Percentiles rank a stretch among this genome's conserved stretches.
Evolutionary conservation across 2,329 filamentous ascomycete species (phyloP).

Genomic region (Albifimbria verrucaria): DNA sequence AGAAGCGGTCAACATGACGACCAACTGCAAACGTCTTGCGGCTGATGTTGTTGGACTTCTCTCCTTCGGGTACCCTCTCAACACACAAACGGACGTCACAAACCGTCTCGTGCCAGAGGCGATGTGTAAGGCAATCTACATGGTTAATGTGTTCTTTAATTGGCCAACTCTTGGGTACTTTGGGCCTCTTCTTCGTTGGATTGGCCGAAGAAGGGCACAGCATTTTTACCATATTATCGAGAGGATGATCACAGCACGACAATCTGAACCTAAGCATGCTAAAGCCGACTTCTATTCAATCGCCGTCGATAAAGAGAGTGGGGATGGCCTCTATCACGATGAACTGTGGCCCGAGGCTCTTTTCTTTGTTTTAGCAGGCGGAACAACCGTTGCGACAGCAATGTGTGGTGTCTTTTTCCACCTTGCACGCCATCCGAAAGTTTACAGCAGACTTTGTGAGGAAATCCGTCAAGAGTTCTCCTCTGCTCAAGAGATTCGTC

Average conservation of each 20-base stretch:
- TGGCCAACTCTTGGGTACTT: neutral
- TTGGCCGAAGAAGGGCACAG: neutral
- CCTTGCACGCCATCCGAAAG: neutral
- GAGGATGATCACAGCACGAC: neutral
- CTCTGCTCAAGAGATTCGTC: neutral
- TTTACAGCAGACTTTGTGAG: neutral
- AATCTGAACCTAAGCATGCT: slow-evolving; percentile 5
- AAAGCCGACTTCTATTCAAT: slow-evolving; percentile 9
- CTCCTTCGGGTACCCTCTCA: neutral
- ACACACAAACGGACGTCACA: too few species aligned
- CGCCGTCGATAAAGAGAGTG: neutral
- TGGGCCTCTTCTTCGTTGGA: neutral
- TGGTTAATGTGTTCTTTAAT: too few species aligned
- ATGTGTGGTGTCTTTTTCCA: slow-evolving; percentile 3
- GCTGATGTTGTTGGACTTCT: slow-evolving; percentile 11
- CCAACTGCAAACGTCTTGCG: slow-evolving; percentile 5
- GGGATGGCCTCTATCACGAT: neutral
- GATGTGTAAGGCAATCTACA: too few species aligned
- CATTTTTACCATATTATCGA: neutral
- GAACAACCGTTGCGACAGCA: neutral
- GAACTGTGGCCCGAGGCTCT: neutral
- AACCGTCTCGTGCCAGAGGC: too few species aligned
- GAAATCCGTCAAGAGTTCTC: neutral
- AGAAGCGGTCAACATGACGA: slow-evolving; percentile 11
- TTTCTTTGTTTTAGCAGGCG: neutral